Base-by-base conservation (phyloP, 2,329 filamentous ascomycete species). In the Cadophora sp. region DNA sequence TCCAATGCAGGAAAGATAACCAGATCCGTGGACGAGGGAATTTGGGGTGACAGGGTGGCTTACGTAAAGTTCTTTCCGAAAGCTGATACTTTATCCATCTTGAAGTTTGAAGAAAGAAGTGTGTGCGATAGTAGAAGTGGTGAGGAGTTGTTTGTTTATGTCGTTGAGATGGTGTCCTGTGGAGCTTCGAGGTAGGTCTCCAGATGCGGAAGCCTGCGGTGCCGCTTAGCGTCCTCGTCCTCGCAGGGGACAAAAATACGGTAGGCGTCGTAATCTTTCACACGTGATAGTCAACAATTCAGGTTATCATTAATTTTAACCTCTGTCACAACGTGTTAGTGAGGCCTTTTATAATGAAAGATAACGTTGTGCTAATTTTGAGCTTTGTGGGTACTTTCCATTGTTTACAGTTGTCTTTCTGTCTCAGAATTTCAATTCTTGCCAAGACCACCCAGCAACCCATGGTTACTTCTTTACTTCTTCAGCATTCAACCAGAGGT, bases 21-120 rank as follows among this genome's bases (percentile, higher is more conserved):
- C 59, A 70, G 66, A 63, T 65, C 18, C 56, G 48, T 65, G 65
- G 66, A 62, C 59, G 65, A 53, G 62, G 33, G 22, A 36, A 63
- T 68, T 60, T n/a, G 20, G 20, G 13, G 43, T 20, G 41, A 50
- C 50, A 65, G 59, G 70, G 56, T 65, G 60, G 76, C 85, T 74
- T 81, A 90, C 88, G 85, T 86, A 77, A 92, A 84, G 80, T 86
- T 91, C 84, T 91, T 91, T 76, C 89, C 88, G 76, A 91, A 90
- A 69, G 87, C 87, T 76, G 86, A 84, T 72, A 92, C 83, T 79
- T 90, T 90, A 78, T 91, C 89, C 89, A 92, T 92, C 20, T 60
- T 74, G 66, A 56, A 62, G 71, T 50, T 66, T 66, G 43, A 30
- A 45, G 30, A 20, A 47, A 33, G 36, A 50, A 48, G 39, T 47